Base-by-base conservation (phyloP, 2,329 filamentous ascomycete species). In the Knufia petricola region DNA sequence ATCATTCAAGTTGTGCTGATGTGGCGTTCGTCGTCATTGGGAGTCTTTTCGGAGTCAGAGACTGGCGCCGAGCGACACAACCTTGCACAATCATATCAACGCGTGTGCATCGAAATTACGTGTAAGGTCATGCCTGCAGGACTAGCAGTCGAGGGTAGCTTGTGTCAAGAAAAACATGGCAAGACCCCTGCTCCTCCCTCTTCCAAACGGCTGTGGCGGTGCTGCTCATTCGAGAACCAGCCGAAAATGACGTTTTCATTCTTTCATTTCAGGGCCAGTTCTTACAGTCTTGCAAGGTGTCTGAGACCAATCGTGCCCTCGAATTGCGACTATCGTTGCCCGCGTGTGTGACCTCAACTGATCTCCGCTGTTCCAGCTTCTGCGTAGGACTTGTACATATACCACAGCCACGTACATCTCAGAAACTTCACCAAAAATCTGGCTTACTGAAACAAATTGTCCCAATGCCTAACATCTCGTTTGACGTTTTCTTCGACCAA, bases 391-490 rank as follows among this genome's bases (percentile, higher is more conserved):
- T 21, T 46, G 28, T 37, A 28, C 23, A 39, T 51, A 32, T 38
- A 44, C 42, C 21, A 30, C 24, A 12, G n/a, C 32, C 39, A 43
- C 49, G 47, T 46, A 44, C 19, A 28, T 28, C 28, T 41, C 20
- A 17, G n/a, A 20, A 36, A 49, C 45, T 50, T 53, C 45, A 46
- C 43, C 21, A 30, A 24, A 32, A 15, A 9, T 44, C 17, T 15
- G 10, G 10, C 10, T 37, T 21, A 46, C 34, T 39, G 30, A 50
- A 21, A 12, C 19, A 42, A 13, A 38, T 17, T 28, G 23, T 58
- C 52, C 53, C 46, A 58, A 60, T 60, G 58, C 58, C 58, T 56
- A 60, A 60, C 55, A 52, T 60, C 54, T 59, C 57, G 8, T 59
- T 60, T 52, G 58, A 60, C 50, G 54, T 60, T 45, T 59, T 59